Conservation (phyloP, 148 eudicot genomes). For the Heliamphora exappendiculata region DNA sequence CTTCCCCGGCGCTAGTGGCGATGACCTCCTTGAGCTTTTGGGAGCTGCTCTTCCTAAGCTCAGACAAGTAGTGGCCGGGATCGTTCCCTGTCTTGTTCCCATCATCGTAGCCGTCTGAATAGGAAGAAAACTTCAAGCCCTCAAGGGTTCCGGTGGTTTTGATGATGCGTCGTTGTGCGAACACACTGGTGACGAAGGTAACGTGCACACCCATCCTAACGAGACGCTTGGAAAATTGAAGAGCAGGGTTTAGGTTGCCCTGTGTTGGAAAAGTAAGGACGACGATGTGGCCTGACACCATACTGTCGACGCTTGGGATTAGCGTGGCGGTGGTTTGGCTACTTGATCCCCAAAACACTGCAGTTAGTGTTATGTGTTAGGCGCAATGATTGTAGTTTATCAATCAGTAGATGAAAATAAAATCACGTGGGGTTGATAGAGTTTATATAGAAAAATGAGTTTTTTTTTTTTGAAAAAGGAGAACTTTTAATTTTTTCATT, state of each 20-base stretch:
- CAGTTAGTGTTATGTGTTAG: no score
- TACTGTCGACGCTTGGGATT: neutral
- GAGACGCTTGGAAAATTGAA: slow-evolving; percentile 39
- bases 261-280: slow-evolving; percentile 40
- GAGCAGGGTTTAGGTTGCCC: slow-evolving; percentile 53
- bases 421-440: no score
- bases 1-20: slow-evolving; percentile 18
- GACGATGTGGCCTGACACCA: slow-evolving; percentile 11
- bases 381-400: no score
- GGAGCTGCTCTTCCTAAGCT: slow-evolving; percentile 15
- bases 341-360: no score
- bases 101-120: slow-evolving; percentile 47
- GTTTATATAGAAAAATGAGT: no score
- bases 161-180: slow-evolving; percentile 24
- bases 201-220: slow-evolving; percentile 26
- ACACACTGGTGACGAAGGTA: slow-evolving; percentile 35
- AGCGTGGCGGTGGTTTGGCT: no score
- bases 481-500: no score
- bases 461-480: no score
- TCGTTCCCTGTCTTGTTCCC: slow-evolving; percentile 23
- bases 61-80: slow-evolving; percentile 2
- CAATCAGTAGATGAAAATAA: no score
- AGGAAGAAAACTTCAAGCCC: slow-evolving; percentile 25
- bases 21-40: slow-evolving; percentile 14
- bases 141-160: slow-evolving; percentile 4